Evolutionary conservation across 2,329 filamentous ascomycete species (phyloP).

Genomic region (Huntiella abstrusa): DNA sequence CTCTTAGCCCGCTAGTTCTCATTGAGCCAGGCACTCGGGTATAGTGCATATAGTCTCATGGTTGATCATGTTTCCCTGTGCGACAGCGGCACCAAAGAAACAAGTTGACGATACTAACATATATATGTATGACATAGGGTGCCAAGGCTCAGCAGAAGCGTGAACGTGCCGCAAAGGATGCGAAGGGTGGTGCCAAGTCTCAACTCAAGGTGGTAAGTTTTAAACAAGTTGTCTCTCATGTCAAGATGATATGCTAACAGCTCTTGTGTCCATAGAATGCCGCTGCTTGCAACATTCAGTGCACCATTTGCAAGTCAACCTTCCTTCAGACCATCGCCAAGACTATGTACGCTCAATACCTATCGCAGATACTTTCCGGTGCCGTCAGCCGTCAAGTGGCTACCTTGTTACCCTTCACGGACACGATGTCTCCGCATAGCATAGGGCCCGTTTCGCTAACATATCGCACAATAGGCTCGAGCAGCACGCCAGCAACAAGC

Average conservation of each 20-base stretch:
- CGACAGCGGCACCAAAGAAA: not conserved
- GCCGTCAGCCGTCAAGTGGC: too few species aligned
- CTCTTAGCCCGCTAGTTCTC: too few species aligned
- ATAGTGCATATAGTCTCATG: too few species aligned
- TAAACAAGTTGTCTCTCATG: not conserved
- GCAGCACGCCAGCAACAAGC: conserved; percentile 58
- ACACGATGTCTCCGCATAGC: too few species aligned
- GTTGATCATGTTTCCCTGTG: not conserved
- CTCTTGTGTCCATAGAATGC: conserved; percentile 34
- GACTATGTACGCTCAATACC: conserved; percentile 32
- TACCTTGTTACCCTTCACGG: not conserved
- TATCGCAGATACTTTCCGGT: too few species aligned
- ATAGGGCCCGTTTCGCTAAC: not conserved
- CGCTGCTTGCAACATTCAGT: conserved; percentile 58
- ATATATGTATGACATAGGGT: conserved; percentile 25
- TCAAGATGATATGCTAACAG: not conserved
- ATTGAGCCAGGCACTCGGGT: too few species aligned
- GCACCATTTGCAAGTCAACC: conserved; percentile 56
- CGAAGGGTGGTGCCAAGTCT: conserved; percentile 38
- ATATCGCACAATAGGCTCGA: conserved; percentile 30
- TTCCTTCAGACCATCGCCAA: conserved; percentile 62
- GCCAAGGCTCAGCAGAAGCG: conserved; percentile 53
- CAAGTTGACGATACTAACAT: not conserved
- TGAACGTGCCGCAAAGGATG: conserved; percentile 49
- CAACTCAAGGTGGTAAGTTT: conserved; percentile 46